Conservation (phyloP, 148 eudicot genomes). For the Simmondsia chinensis region DNA sequence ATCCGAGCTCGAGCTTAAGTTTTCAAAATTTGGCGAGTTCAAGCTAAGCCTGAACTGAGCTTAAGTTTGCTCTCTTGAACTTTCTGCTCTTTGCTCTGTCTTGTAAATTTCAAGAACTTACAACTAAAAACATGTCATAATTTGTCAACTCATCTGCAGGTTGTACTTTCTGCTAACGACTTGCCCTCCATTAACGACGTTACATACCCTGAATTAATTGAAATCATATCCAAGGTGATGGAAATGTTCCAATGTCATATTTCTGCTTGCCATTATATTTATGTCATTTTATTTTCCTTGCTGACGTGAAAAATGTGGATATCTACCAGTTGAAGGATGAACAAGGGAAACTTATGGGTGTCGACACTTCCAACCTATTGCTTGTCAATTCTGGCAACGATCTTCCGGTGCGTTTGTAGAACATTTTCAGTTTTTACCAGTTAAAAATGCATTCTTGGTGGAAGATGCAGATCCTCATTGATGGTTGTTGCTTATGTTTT, state of each 20-base stretch:
- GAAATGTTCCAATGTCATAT: background rate
- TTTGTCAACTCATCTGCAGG: constrained; percentile 52
- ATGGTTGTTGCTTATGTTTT: constrained; percentile 7
- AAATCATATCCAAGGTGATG: constrained; percentile 68
- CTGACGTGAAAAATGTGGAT: too few species aligned
- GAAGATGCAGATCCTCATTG: background rate
- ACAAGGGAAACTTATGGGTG: constrained; percentile 70
- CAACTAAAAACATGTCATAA: too few species aligned
- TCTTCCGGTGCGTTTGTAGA: constrained; percentile 96
- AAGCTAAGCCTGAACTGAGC: too few species aligned
- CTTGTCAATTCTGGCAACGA: constrained; percentile 96
- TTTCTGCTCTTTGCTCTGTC: too few species aligned
- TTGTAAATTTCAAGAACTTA: too few species aligned
- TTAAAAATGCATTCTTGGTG: background rate
- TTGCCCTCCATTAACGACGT: constrained; percentile 94
- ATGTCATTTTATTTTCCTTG: background rate
- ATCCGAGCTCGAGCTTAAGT: too few species aligned
- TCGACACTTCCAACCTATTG: constrained; percentile 73
- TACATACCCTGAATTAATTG: constrained; percentile 73
- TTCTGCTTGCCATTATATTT: background rate
- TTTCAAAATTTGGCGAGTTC: too few species aligned
- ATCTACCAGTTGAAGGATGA: constrained; percentile 82
- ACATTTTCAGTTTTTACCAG: too few species aligned
- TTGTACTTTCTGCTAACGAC: constrained; percentile 93
- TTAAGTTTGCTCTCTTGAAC: too few species aligned